phyloP scores from a whole-genome alignment of 805 yeast genomes.

The Candida golubevii region DNA sequence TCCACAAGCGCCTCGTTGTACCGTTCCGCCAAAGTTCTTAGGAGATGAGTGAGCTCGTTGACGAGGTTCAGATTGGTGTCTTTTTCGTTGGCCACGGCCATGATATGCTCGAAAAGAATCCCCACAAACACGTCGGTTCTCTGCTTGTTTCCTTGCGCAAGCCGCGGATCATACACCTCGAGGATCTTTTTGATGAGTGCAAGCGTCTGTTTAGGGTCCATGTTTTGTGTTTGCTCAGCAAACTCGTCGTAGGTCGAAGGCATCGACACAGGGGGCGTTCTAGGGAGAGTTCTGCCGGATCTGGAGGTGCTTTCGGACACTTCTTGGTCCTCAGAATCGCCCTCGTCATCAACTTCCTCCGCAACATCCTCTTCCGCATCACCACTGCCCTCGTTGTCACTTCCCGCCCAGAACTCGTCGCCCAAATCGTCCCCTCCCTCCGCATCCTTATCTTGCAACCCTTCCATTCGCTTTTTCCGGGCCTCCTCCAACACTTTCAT shows the following conservation, averaged over 20 bases:
- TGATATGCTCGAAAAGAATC: constrained; percentile 58
- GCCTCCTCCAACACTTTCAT: constrained; percentile 62
- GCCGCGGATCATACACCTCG: constrained; percentile 64
- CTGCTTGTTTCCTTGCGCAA: constrained; percentile 78
- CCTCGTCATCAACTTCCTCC: constrained; percentile 46
- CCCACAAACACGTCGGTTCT: constrained; percentile 60
- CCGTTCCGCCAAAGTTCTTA: constrained; percentile 59
- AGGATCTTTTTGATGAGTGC: constrained; percentile 52
- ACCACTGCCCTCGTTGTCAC: constrained; percentile 32
- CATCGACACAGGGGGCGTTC: constrained; percentile 21
- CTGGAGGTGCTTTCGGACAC: neutral
- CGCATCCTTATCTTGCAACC: constrained; percentile 44
- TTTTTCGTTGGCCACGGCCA: constrained; percentile 35
- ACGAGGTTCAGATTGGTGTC: constrained; percentile 24
- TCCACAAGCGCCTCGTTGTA: constrained; percentile 62
- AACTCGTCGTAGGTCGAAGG: constrained; percentile 31
- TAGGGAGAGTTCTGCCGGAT: constrained; percentile 15
- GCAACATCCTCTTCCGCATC: constrained; percentile 53
- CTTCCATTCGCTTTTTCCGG: constrained; percentile 71
- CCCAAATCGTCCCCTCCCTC: constrained; percentile 66
- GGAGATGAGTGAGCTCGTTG: constrained; percentile 40
- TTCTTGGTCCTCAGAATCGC: neutral
- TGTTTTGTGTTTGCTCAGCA: constrained; percentile 25
- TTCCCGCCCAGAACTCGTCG: constrained; percentile 60
- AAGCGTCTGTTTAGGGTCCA: constrained; percentile 41